These are phyloP conservation scores for Solanum bulbocastanum DNA, from an alignment of 257 asterid genomes.

Conservation along the genomic window DNA sequence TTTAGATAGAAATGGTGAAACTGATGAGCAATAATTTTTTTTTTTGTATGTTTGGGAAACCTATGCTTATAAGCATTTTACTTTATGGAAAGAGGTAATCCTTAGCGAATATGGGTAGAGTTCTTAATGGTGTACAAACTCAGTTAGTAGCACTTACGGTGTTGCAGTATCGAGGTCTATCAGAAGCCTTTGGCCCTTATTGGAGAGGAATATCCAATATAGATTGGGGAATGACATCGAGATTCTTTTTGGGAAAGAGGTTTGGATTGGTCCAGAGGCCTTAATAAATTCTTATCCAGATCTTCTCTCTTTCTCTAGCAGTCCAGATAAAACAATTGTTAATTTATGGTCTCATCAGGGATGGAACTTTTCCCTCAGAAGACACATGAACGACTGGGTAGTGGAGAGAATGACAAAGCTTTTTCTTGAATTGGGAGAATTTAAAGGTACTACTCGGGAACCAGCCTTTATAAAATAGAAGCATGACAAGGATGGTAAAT, in stretches of 20 bases:
- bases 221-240: neutral
- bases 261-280: neutral
- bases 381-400: neutral
- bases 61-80: neutral
- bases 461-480: neutral
- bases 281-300: neutral
- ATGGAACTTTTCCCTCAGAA: neutral
- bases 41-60: neutral
- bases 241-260: neutral
- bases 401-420: neutral
- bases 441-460: neutral
- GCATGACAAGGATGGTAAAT: neutral
- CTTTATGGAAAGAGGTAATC: neutral
- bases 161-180: neutral
- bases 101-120: neutral
- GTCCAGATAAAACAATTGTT: neutral
- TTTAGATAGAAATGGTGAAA: neutral
- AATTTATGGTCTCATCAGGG: neutral
- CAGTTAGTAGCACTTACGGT: neutral
- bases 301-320: neutral
- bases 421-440: neutral
- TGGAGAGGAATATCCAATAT: neutral
- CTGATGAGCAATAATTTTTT: neutral
- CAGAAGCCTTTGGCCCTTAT: neutral
- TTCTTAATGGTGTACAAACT: neutral